These are phyloP conservation scores for Aspergillus olivimuriae DNA, from an alignment of 495 filamentous ascomycete species.

Conservation along the genomic window DNA sequence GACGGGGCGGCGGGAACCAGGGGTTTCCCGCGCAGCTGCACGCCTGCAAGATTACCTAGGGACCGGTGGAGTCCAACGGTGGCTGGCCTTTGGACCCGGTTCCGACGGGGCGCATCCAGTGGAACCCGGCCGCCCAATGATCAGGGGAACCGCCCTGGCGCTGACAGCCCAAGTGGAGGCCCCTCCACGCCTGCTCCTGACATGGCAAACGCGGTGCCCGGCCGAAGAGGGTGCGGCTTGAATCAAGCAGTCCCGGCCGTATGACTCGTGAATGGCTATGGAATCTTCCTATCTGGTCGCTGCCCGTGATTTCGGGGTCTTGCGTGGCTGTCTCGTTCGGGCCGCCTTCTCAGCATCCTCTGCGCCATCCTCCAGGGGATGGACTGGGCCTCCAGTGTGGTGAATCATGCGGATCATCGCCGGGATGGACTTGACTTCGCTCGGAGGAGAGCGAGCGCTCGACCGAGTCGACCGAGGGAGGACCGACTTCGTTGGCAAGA, in stretches of 20 bases:
- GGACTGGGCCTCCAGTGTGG: too few species aligned
- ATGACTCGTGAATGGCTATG: too few species aligned
- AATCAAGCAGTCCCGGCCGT: slow-evolving; percentile 1
- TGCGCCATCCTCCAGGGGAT: too few species aligned
- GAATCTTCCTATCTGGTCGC: too few species aligned
- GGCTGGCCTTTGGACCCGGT: slow-evolving; percentile 13
- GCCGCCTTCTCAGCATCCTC: too few species aligned
- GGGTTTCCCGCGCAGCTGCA: slow-evolving; percentile 15
- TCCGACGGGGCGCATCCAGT: slow-evolving; percentile 8
- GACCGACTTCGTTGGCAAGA: too few species aligned
- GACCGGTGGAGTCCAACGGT: slow-evolving; percentile 18
- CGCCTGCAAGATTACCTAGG: slow-evolving; percentile 26
- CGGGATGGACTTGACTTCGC: too few species aligned
- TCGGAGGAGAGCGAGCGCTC: neutral
- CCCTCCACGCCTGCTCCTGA: slow-evolving; percentile 9
- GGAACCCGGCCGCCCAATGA: slow-evolving; percentile 1
- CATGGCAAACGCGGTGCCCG: slow-evolving; percentile 15
- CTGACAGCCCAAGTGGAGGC: slow-evolving; percentile 13
- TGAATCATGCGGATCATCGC: too few species aligned
- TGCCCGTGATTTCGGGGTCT: too few species aligned
- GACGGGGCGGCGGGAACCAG: slow-evolving; percentile 20
- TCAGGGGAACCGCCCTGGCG: neutral
- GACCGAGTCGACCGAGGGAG: neutral
- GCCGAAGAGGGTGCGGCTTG: slow-evolving; percentile 1
- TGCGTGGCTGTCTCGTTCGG: too few species aligned